These are phyloP conservation scores for Colletotrichum melonis DNA, from an alignment of 2,329 filamentous ascomycete genomes.

Conservation along the genomic window DNA sequence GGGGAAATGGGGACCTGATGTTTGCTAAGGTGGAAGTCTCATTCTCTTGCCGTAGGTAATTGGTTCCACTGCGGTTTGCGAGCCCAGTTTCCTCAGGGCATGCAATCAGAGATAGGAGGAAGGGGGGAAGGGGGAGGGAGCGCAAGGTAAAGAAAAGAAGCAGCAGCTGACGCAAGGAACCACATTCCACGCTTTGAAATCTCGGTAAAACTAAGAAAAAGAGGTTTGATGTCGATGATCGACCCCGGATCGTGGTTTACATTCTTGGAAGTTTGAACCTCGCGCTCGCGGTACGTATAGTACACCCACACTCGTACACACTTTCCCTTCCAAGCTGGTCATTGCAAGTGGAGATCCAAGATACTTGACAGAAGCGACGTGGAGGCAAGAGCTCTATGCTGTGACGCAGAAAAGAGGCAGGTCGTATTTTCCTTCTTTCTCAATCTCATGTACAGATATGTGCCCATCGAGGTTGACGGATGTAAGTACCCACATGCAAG, in stretches of 20 bases:
- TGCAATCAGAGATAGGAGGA: constrained; percentile 3
- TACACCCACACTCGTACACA: background rate
- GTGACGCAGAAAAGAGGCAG: background rate
- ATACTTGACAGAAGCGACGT: background rate
- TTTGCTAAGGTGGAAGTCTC: background rate
- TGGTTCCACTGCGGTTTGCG: constrained; percentile 1
- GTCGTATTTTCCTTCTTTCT: background rate
- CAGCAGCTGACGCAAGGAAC: constrained; percentile 18
- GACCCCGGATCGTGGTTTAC: background rate
- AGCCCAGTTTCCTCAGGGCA: background rate
- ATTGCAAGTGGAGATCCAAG: background rate
- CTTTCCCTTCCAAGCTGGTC: background rate
- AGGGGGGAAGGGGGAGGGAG: background rate
- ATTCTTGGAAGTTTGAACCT: background rate
- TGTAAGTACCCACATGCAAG: background rate
- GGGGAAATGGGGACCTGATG: background rate
- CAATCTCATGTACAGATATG: background rate
- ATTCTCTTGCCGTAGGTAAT: constrained; percentile 14
- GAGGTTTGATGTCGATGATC: background rate
- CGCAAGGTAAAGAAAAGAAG: background rate
- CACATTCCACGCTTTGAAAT: constrained; percentile 2
- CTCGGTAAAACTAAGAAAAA: background rate
- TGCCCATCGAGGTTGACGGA: background rate
- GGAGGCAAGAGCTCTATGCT: constrained; percentile 6
- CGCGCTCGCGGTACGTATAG: background rate